Percentiles rank a stretch among this genome's conserved stretches.
These are phyloP conservation scores for Oryza officinalis DNA, from an alignment of 176 grass and related monocot genomes.

Conservation along the genomic window DNA sequence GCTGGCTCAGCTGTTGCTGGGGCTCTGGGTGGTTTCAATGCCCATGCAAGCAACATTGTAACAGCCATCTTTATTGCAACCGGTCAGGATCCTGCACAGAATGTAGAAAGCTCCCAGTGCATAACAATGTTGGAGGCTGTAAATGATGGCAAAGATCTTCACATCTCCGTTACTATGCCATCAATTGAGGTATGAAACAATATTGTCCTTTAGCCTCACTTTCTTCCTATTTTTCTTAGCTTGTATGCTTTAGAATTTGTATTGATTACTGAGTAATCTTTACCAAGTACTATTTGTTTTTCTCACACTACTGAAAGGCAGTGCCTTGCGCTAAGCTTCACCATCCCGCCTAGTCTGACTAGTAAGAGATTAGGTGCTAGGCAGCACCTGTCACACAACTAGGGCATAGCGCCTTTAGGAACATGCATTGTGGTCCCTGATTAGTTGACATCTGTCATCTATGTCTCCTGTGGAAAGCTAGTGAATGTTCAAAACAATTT, in stretches of 20 bases:
- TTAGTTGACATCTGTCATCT: neutral
- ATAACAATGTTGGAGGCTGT: constrained; percentile 95
- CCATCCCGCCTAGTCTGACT: neutral
- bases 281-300: neutral
- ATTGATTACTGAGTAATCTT: neutral
- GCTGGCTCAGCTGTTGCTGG: constrained; percentile 92
- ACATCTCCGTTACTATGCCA: constrained; percentile 94
- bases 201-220: neutral
- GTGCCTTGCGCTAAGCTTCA: neutral
- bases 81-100: constrained; percentile 95
- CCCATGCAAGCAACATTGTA: constrained; percentile 93
- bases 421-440: neutral
- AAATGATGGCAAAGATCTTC: constrained; percentile 89
- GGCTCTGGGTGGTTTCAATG: constrained; percentile 94
- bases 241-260: neutral
- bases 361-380: neutral
- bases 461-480: neutral
- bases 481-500: constrained; percentile 21
- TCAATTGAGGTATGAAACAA: constrained; percentile 78
- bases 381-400: neutral
- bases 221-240: neutral
- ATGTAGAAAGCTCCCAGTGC: constrained; percentile 95
- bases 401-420: neutral
- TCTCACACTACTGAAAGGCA: neutral
- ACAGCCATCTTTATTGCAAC: constrained; percentile 93